phyloP scores from a whole-genome alignment of 1,284 basidiomycete species.

The Tilletia indica region DNA sequence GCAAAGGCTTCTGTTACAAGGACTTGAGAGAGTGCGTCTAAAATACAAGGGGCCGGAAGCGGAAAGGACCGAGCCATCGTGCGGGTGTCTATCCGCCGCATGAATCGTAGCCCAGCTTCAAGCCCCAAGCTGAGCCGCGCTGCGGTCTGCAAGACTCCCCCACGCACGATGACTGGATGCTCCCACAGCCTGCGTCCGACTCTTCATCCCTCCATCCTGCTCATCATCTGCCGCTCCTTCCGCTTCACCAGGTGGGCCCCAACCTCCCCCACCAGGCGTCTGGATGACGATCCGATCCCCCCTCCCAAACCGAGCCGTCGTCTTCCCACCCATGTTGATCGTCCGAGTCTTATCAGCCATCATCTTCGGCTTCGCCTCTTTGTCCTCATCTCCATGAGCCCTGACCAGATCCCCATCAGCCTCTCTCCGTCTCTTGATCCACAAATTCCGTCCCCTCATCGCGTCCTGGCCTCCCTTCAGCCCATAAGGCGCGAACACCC shows the following conservation, averaged over 20 bases:
- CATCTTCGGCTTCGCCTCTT: neutral
- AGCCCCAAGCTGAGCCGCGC: conserved; percentile 6
- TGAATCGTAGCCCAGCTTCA: neutral
- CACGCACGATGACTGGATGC: neutral
- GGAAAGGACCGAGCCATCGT: too few species aligned
- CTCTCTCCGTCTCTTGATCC: conserved; percentile 74
- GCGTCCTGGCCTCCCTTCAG: conserved; percentile 79
- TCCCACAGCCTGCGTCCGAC: neutral
- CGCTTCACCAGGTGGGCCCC: conserved; percentile 61
- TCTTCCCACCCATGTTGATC: conserved; percentile 87
- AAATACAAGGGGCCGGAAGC: too few species aligned
- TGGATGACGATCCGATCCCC: conserved; percentile 77
- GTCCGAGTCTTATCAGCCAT: conserved; percentile 12
- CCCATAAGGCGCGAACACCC: conserved; percentile 86
- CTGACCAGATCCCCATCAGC: conserved; percentile 67
- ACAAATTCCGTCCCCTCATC: conserved; percentile 76
- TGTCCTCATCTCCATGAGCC: conserved; percentile 28
- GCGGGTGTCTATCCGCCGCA: too few species aligned
- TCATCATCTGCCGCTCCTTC: neutral
- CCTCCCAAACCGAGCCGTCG: conserved; percentile 79
- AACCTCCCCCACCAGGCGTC: conserved; percentile 90
- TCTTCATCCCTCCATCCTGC: neutral
- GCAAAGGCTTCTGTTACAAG: too few species aligned
- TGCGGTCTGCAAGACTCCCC: conserved; percentile 13
- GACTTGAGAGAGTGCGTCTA: too few species aligned